Evolutionary conservation across 805 yeast genomes (phyloP), one percentile per base, ranked within the genome.

Genomic region (Wickerhamiella sergipiensis): DNA sequence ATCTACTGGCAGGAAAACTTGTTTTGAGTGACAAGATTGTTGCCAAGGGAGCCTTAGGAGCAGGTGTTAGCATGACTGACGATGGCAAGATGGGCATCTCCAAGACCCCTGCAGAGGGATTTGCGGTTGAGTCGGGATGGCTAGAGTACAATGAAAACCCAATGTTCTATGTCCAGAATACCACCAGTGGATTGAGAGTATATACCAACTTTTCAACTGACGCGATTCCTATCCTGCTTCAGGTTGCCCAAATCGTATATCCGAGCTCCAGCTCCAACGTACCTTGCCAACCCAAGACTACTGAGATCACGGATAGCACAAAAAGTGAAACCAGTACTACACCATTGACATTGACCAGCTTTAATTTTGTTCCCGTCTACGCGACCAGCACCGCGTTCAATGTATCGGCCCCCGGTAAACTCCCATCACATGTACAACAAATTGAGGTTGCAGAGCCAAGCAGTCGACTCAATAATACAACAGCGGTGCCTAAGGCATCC

Each of bases 11-110:
- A 12, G 58, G 54, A 10, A 21, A 50, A 2, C 38, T 57, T 13
- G 47, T 54, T 10, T 44, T 56, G 10, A 57, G 59, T 48, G 47
- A 51, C 15, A 54, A 50, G 17, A 46, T 56, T 12, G 53, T 54
- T 5, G 51, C 60, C 10, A 49, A 38, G 21, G 50, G 50, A 18
- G 53, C 54, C 8, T 43, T 48, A 1, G 59, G 59, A 1, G 52
- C 57, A 7, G 59, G 58, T 1, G 31, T 55, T 8, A 58, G 55
- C 18, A 39, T 55, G 7, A 46, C 36, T 18, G 44, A 15, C 18
- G 46, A 29, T 9, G 55, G 53, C 9, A 49, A 49, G 42, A 52
- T 57, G 13, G 48, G 53, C 7, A 52, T 57, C 9, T 36, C 53
- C 1, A 33, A 31, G 47, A 36, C 48, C 12, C 49, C 57, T 0